phyloP scores from a whole-genome alignment of 176 grass and related monocot species.

The Themeda triandra region DNA sequence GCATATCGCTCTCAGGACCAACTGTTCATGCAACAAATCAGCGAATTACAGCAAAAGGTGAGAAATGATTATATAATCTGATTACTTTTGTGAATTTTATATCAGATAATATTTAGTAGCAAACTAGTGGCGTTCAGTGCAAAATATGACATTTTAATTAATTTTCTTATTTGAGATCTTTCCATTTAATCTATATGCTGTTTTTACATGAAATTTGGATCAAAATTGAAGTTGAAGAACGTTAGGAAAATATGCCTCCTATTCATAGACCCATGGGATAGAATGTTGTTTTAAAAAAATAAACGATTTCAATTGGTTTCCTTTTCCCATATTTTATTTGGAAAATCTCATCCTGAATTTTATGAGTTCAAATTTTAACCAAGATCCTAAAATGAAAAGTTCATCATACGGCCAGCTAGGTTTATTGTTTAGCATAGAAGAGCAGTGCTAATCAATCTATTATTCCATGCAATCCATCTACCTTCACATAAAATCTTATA shows the following conservation, averaged over 20 bases:
- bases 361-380: neutral
- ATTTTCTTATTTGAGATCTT: neutral
- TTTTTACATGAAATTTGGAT: neutral
- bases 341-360: neutral
- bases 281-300: neutral
- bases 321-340: neutral
- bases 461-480: neutral
- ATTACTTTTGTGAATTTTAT: neutral
- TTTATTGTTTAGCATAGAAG: no score
- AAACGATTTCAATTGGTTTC: neutral
- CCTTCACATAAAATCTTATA: neutral
- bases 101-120: neutral
- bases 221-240: neutral
- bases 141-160: neutral
- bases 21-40: constrained; percentile 78
- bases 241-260: neutral
- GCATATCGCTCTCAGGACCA: constrained; percentile 48
- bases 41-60: constrained; percentile 69
- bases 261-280: neutral
- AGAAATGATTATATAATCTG: constrained; percentile 2
- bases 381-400: neutral
- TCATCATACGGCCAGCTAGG: no score
- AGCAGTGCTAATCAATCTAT: neutral
- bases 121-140: neutral
- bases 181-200: neutral